phyloP scores from a whole-genome alignment of 257 asterid genomes.

The Solanum virginianum region DNA sequence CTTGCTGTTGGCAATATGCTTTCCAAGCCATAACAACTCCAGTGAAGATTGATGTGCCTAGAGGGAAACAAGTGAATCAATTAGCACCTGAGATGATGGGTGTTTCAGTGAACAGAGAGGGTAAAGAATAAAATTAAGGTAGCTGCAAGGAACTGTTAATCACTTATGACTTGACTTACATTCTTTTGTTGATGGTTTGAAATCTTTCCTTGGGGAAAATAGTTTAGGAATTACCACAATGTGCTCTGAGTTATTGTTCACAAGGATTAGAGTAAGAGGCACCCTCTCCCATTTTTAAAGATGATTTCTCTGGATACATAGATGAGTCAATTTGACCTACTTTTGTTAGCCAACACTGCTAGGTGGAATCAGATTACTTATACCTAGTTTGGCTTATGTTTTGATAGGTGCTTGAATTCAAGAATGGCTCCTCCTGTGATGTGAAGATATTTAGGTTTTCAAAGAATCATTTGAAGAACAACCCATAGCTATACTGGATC shows the following conservation, averaged over 20 bases:
- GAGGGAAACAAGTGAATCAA: too few species aligned
- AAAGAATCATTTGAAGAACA: too few species aligned
- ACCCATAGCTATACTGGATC: too few species aligned
- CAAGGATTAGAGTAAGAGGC: conserved; percentile 1
- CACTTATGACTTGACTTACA: background rate
- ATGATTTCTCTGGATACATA: background rate
- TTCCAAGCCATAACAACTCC: too few species aligned
- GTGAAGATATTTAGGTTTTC: background rate
- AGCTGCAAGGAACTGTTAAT: background rate
- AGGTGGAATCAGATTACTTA: background rate
- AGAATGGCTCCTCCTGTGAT: background rate
- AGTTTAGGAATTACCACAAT: background rate
- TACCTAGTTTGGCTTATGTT: too few species aligned
- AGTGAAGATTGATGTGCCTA: too few species aligned
- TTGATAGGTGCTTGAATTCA: background rate
- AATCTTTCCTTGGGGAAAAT: background rate
- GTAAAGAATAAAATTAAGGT: background rate
- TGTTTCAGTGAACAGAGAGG: conserved; percentile 5
- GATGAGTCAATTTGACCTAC: background rate
- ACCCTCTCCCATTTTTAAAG: conserved; percentile 1
- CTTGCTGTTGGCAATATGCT: too few species aligned
- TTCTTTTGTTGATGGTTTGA: background rate
- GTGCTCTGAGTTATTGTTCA: background rate
- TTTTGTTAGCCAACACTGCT: background rate
- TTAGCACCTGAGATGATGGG: too few species aligned